These are phyloP conservation scores for Rhodomyrtus psidioides DNA, from an alignment of 441 rosid genomes.

Conservation along the genomic window DNA sequence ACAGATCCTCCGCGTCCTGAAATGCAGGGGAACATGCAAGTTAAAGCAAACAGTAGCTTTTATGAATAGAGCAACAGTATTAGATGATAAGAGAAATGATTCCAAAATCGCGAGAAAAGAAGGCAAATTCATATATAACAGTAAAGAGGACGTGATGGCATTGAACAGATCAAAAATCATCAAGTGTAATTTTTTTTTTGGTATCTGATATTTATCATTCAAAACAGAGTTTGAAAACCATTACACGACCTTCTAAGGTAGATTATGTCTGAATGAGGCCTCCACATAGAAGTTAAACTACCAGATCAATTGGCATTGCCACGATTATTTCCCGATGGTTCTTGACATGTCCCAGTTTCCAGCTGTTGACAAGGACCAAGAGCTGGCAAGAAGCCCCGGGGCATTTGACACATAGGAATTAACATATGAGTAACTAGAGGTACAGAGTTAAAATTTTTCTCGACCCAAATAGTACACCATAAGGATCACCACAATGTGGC, in stretches of 20 bases:
- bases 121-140: not conserved
- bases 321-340: not conserved
- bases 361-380: not conserved
- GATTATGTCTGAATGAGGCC: not conserved
- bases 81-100: not conserved
- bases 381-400: not conserved
- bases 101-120: not conserved
- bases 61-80: not conserved
- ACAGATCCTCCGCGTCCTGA: slow-evolving; percentile 39
- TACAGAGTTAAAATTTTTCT: not conserved
- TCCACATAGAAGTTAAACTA: not conserved
- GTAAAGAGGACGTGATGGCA: not conserved
- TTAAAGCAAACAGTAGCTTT: not conserved
- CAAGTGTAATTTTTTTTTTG: no score
- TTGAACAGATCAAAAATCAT: not conserved
- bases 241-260: not conserved
- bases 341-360: not conserved
- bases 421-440: not conserved
- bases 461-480: not conserved
- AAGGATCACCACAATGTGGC: not conserved
- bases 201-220: not conserved
- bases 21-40: not conserved
- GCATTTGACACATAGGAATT: not conserved
- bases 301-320: not conserved
- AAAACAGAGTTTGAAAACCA: not conserved